These are phyloP conservation scores for Dothistroma pini DNA, from an alignment of 2,329 filamentous ascomycete genomes.

Conservation along the genomic window DNA sequence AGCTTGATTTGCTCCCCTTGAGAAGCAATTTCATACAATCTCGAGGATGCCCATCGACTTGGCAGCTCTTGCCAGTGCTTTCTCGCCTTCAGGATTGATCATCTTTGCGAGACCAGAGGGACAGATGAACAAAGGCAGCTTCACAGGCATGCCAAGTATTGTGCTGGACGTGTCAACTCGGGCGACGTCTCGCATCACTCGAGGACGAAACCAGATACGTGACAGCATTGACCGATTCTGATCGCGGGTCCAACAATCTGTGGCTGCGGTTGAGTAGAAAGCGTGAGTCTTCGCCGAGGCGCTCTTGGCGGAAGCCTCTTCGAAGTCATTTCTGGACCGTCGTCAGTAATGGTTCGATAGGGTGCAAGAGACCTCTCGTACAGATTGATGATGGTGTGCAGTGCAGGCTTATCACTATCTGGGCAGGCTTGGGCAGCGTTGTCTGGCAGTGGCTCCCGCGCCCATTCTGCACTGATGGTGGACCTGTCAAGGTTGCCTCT, in stretches of 20 bases:
- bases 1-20: background rate
- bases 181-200: constrained; percentile 25
- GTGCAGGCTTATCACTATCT: constrained; percentile 39
- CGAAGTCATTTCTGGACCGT: constrained; percentile 22
- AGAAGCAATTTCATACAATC: constrained; percentile 14
- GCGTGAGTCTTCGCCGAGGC: constrained; percentile 24
- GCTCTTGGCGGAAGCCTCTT: constrained; percentile 18
- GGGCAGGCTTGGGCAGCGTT: constrained; percentile 18
- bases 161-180: constrained; percentile 21
- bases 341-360: constrained; percentile 12
- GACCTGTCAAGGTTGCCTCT: constrained; percentile 33
- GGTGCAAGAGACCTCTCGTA: constrained; percentile 8
- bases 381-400: constrained; percentile 44
- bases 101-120: constrained; percentile 35
- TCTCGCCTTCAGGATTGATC: constrained; percentile 36
- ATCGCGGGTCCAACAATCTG: constrained; percentile 25
- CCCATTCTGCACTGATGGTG: constrained; percentile 22
- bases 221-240: constrained; percentile 22
- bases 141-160: constrained; percentile 22
- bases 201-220: constrained; percentile 26
- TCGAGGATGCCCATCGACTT: constrained; percentile 26
- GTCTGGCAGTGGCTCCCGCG: background rate
- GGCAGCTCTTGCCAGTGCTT: constrained; percentile 31
- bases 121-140: constrained; percentile 36
- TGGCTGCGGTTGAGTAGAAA: constrained; percentile 26